Evolutionary conservation across 208 protist genomes (phyloP).

Genomic region (Acanthamoeba healyi): DNA sequence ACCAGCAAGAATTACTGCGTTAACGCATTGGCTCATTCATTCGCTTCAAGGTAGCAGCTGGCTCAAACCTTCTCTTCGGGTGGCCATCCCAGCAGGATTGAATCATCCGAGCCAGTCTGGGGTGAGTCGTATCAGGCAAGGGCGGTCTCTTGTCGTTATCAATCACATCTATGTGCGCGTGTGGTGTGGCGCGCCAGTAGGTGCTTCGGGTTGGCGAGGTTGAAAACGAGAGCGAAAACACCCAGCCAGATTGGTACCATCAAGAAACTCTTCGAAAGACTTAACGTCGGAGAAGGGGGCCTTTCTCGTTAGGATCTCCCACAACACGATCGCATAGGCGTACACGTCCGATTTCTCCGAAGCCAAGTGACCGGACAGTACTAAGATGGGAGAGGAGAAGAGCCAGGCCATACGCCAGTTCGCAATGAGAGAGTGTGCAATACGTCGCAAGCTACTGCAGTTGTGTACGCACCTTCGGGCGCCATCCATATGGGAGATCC

Average conservation of each 20-base stretch:
- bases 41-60: not conserved
- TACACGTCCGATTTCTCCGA: constrained; percentile 69
- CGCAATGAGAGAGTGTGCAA: not conserved
- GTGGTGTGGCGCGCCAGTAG: not conserved
- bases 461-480: not conserved
- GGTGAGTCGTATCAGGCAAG: constrained; percentile 14
- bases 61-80: constrained; percentile 7
- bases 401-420: not conserved
- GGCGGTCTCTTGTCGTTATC: constrained; percentile 60
- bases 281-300: constrained; percentile 61
- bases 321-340: constrained; percentile 59
- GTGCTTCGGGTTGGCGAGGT: not conserved
- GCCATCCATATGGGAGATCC: constrained; percentile 69
- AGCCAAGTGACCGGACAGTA: constrained; percentile 44
- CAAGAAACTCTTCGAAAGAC: constrained; percentile 51
- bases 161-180: constrained; percentile 53
- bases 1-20: not conserved
- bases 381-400: not conserved
- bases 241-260: not conserved
- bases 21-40: too few species aligned
- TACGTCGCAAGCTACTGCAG: not conserved
- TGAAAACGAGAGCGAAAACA: not conserved
- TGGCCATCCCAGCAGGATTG: constrained; percentile 50
- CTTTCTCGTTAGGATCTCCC: constrained; percentile 49
- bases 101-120: not conserved